Percentiles rank a stretch among this genome's conserved stretches.
Evolutionary conservation across 2,329 filamentous ascomycete species (phyloP).

Genomic region (Gliomastix tumulicola): DNA sequence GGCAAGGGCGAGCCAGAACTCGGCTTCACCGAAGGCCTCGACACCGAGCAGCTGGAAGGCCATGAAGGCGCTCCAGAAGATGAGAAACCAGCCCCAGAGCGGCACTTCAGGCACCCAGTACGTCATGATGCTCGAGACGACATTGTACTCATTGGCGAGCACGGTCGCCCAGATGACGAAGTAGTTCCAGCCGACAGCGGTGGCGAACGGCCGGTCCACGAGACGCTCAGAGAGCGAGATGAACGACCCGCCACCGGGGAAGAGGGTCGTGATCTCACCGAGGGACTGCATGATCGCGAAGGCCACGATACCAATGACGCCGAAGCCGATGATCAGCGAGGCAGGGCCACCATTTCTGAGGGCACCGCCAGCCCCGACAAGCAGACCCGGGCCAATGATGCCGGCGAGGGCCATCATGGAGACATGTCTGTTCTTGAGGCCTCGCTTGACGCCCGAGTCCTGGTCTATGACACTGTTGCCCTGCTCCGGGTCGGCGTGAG

Average conservation of each 20-base stretch:
- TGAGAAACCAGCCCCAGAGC: constrained; percentile 61
- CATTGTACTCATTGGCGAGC: constrained; percentile 65
- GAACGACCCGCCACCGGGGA: constrained; percentile 65
- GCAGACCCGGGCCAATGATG: constrained; percentile 62
- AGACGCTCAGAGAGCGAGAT: constrained; percentile 65
- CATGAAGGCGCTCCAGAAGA: constrained; percentile 69
- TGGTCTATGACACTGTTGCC: constrained; percentile 45
- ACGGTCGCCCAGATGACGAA: constrained; percentile 62
- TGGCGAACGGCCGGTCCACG: constrained; percentile 62
- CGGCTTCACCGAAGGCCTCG: constrained; percentile 69
- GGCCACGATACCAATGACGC: constrained; percentile 61
- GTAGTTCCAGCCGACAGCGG: constrained; percentile 67
- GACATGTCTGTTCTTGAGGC: constrained; percentile 60
- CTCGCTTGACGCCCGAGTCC: constrained; percentile 59
- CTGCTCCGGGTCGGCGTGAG: too few relatives aligned
- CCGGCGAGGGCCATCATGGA: constrained; percentile 59
- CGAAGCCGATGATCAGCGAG: constrained; percentile 66
- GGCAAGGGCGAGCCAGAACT: constrained; percentile 71
- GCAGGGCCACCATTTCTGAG: constrained; percentile 64
- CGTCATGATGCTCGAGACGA: constrained; percentile 56
- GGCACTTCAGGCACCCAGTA: constrained; percentile 58
- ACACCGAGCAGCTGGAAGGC: constrained; percentile 65
- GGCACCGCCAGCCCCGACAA: constrained; percentile 66
- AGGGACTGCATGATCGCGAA: constrained; percentile 64
- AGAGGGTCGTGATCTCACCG: constrained; percentile 68